Conservation (phyloP, 257 asterid species). For the Solanum tarijense region DNA sequence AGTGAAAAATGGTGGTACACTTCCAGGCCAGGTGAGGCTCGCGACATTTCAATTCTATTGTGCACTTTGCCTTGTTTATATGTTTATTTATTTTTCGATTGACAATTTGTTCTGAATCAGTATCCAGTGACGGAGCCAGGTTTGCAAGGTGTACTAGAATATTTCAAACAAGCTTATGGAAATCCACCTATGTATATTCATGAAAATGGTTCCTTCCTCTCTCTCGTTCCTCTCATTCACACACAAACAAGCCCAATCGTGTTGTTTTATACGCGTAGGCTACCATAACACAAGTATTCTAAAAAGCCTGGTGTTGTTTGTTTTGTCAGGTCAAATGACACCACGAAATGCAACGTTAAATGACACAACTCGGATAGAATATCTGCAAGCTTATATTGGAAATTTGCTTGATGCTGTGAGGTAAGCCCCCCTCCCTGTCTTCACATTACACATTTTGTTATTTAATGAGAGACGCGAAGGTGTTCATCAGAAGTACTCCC, state of each 20-base stretch:
- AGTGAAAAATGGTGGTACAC: background rate
- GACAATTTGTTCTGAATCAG: constrained; percentile 12
- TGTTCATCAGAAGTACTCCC: background rate
- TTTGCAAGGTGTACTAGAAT: background rate
- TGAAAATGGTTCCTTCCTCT: constrained; percentile 23
- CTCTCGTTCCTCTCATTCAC: background rate
- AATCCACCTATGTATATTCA: constrained; percentile 45
- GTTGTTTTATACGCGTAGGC: background rate
- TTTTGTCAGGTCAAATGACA: constrained; percentile 1
- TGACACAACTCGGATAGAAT: constrained; percentile 10
- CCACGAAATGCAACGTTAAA: constrained; percentile 3
- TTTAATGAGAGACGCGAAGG: background rate
- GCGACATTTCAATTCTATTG: no score
- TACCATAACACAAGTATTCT: background rate
- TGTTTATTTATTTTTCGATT: constrained; percentile 19
- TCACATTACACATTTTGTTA: background rate
- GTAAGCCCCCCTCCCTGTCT: background rate
- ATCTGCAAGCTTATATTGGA: constrained; percentile 17
- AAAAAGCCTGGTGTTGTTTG: background rate
- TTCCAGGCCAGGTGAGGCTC: background rate
- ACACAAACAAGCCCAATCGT: background rate
- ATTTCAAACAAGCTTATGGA: constrained; percentile 32
- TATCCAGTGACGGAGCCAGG: background rate
- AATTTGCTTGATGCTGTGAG: constrained; percentile 21
- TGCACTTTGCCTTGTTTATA: background rate